Evolutionary conservation across 2,329 filamentous ascomycete species (phyloP), one percentile per base, ranked within the genome.

Genomic region (Purpureocillium lavendulum): DNA sequence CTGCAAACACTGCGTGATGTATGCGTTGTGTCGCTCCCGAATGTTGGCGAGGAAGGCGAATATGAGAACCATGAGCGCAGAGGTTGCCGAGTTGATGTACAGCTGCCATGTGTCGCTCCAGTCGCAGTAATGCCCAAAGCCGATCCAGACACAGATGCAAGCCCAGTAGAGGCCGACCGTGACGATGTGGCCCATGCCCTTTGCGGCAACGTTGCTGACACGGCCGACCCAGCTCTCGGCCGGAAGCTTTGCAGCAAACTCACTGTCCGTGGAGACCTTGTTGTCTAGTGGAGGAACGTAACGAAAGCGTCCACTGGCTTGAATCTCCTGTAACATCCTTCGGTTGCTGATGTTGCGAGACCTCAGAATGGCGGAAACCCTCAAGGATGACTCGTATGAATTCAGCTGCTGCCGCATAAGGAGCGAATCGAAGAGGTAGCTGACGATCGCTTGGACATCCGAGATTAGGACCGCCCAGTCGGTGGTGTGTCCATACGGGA

Each of bases 41-140:
- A 66, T 56, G 45, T 60, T 65, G 42, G 60, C 56, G 18, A 66
- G 44, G 46, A 66, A 66, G 2, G 61, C 58, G 33, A 69, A 59
- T 2, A 63, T 61, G 44, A 70, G 59, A 36, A 61, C 50, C 16
- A 66, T 57, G 0, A 49, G 37, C 2, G 47, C 49, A 5, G 67
- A 64, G 0, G 64, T 66, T 8, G 64, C 62, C 3, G 66, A 64
- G 54, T 69, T 66, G 50, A 66, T 59, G 45, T 64, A 60, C 11
- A 65, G 52, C 49, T 64, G 62, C 62, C 62, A 65, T 7, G 50
- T 51, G 44, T 62, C 49, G 32, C 50, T 55, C 41, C 52, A 65
- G 24, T 48, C 21, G 26, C 50, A 46, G 10, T 45, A 46, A 3
- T 50, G 44, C 2, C 61, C 61, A 13, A 57, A 54, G 26, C 48